Evolutionary conservation across 371 early-diverging fungal genomes (phyloP).

Genomic region (Actinomortierella ambigua): DNA sequence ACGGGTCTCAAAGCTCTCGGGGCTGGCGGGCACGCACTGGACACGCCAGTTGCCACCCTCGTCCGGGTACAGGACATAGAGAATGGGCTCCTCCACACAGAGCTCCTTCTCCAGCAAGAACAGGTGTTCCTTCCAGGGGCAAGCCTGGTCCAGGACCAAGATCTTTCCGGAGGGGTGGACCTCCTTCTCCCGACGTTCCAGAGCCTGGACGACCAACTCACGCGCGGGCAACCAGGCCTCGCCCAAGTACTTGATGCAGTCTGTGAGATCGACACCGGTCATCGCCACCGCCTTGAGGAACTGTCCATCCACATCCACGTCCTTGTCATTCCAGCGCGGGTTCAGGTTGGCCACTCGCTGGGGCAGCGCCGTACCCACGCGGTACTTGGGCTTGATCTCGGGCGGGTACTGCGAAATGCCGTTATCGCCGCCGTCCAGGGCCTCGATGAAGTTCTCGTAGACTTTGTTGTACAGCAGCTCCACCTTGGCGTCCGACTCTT

Average conservation of each 20-base stretch:
- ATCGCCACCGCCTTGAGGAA: conserved; percentile 77
- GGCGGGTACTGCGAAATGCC: conserved; percentile 87
- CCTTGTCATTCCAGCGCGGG: conserved; percentile 91
- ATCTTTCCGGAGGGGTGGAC: conserved; percentile 81
- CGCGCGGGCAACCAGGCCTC: conserved; percentile 91
- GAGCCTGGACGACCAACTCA: conserved; percentile 75
- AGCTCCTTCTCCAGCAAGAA: conserved; percentile 71
- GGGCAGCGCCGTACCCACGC: conserved; percentile 81
- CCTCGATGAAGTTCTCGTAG: conserved; percentile 84
- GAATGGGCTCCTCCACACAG: conserved; percentile 51
- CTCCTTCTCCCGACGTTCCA: conserved; percentile 59
- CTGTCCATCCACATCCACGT: conserved; percentile 73
- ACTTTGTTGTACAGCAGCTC: conserved; percentile 78
- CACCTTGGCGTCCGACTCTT: conserved; percentile 56
- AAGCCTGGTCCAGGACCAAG: conserved; percentile 78
- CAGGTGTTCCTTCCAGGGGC: conserved; percentile 95
- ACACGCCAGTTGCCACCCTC: conserved; percentile 75
- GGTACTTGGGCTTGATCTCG: conserved; percentile 79
- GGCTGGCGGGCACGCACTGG: conserved; percentile 79
- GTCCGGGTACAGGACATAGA: conserved; percentile 90
- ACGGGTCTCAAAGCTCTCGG: conserved; percentile 85
- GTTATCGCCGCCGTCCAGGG: conserved; percentile 88
- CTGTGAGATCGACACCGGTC: conserved; percentile 79
- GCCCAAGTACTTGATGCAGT: conserved; percentile 68
- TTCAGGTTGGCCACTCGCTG: conserved; percentile 84